Conservation (phyloP, 2,329 filamentous ascomycete genomes). For the Periconia digitata region DNA sequence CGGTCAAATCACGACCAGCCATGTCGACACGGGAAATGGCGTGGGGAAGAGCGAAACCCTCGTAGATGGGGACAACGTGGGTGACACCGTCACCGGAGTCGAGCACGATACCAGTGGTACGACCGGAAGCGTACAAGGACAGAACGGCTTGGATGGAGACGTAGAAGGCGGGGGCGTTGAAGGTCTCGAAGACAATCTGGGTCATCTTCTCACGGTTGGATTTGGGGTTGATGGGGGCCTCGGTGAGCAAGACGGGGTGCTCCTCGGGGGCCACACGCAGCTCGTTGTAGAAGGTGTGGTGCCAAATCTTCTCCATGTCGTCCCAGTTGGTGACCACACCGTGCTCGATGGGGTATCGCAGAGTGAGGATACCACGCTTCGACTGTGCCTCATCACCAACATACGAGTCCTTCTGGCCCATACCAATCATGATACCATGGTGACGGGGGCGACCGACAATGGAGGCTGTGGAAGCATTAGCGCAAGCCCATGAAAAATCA, state of each 20-base stretch:
- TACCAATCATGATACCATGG: constrained; percentile 99
- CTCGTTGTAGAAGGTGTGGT: constrained; percentile 99
- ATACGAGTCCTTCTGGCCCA: constrained; percentile 99
- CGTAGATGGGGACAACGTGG: constrained; percentile 99
- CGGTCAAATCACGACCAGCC: constrained; percentile 99
- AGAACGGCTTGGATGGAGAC: constrained; percentile 99
- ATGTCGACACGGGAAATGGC: constrained; percentile 99
- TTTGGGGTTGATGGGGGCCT: constrained; percentile 99
- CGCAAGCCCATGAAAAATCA: constrained; percentile 17
- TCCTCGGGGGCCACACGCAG: constrained; percentile 99
- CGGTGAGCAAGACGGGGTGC: constrained; percentile 98
- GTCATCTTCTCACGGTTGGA: constrained; percentile 99
- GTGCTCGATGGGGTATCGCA: constrained; percentile 99
- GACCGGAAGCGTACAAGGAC: constrained; percentile 98
- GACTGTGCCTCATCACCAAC: constrained; percentile 99
- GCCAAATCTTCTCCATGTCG: constrained; percentile 99
- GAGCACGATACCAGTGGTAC: constrained; percentile 99
- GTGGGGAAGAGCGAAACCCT: constrained; percentile 99
- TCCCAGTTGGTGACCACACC: constrained; percentile 99
- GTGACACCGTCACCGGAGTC: constrained; percentile 99
- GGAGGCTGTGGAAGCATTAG: constrained; percentile 67
- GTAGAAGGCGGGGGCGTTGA: constrained; percentile 99
- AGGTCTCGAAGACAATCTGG: constrained; percentile 99
- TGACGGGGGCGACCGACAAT: constrained; percentile 99
- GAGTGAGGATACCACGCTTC: constrained; percentile 99